Evolutionary conservation across 495 filamentous ascomycete species (phyloP).

Genomic region (Trypethelium eluteriae): DNA sequence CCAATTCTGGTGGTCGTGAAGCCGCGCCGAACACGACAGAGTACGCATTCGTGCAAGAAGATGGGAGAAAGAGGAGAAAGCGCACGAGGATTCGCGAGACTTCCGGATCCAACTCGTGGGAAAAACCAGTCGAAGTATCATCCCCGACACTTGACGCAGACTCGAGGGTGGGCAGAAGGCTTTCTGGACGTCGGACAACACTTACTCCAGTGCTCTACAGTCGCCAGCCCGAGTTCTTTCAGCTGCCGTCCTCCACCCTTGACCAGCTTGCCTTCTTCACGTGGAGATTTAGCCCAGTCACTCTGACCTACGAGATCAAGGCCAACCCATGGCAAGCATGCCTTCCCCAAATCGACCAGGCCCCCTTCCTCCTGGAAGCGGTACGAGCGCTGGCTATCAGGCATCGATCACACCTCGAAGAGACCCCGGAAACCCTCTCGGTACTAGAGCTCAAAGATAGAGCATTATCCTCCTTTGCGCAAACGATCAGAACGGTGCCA

Average conservation of each 20-base stretch:
- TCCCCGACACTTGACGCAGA: not conserved
- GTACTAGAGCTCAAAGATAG: constrained; percentile 9
- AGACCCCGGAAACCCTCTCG: not conserved
- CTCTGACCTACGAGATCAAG: constrained; percentile 10
- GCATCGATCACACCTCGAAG: constrained; percentile 12
- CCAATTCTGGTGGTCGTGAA: not conserved
- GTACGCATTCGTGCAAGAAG: constrained; percentile 1
- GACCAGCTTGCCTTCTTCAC: constrained; percentile 7
- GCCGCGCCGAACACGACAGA: not conserved
- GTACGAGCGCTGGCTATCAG: constrained; percentile 11
- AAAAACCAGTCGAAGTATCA: not conserved
- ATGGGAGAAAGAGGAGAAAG: constrained; percentile 5
- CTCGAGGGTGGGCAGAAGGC: not conserved
- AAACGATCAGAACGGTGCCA: not conserved
- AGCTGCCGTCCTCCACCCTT: constrained; percentile 4
- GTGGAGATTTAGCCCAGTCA: constrained; percentile 10
- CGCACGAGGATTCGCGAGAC: not conserved
- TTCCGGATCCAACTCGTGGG: not conserved
- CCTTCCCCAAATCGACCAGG: constrained; percentile 5
- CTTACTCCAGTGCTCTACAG: constrained; percentile 4
- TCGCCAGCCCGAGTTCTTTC: constrained; percentile 5
- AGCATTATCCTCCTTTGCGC: constrained; percentile 9
- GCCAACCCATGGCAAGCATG: constrained; percentile 10
- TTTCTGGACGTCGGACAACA: not conserved
- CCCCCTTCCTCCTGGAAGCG: not conserved